These are phyloP conservation scores for Clitocybe nebularis DNA, from an alignment of 1,284 basidiomycete genomes.

Conservation along the genomic window DNA sequence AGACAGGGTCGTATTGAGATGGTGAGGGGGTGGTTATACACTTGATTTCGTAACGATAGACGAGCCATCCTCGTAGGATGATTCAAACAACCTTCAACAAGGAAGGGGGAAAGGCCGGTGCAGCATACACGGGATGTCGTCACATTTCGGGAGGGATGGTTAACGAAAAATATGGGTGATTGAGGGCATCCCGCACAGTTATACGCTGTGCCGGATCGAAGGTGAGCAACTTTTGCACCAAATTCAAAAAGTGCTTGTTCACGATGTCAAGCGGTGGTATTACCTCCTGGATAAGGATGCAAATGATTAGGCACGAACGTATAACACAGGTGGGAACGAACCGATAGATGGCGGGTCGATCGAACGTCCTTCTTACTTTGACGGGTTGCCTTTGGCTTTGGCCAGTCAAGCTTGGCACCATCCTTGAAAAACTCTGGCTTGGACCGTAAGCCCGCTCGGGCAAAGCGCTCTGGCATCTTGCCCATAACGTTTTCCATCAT, in stretches of 20 bases:
- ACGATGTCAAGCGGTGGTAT: conserved; percentile 70
- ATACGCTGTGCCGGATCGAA: conserved; percentile 91
- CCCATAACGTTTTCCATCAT: conserved; percentile 99
- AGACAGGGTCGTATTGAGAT: conserved; percentile 2
- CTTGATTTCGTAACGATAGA: conserved; percentile 1
- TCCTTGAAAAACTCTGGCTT: conserved; percentile 95
- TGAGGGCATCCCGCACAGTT: conserved; percentile 82
- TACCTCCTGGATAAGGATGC: conserved; percentile 59
- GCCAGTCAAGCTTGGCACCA: conserved; percentile 83
- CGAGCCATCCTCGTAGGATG: conserved; percentile 1
- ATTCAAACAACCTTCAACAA: background rate
- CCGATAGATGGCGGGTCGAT: conserved; percentile 76
- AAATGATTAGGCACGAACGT: conserved; percentile 2
- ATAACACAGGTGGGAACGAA: conserved; percentile 31
- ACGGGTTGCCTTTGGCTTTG: conserved; percentile 80
- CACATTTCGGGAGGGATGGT: conserved; percentile 58
- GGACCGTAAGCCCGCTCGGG: conserved; percentile 62
- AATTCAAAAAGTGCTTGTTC: conserved; percentile 81
- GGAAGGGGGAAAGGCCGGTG: conserved; percentile 3
- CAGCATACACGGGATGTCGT: conserved; percentile 11
- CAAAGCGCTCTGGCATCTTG: conserved; percentile 87
- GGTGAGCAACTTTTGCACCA: conserved; percentile 83
- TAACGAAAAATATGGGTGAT: conserved; percentile 80
- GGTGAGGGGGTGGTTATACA: conserved; percentile 4
- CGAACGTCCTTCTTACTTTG: conserved; percentile 94